Base-by-base conservation (phyloP, 257 asterid species). In the Gardenia jasminoides region DNA sequence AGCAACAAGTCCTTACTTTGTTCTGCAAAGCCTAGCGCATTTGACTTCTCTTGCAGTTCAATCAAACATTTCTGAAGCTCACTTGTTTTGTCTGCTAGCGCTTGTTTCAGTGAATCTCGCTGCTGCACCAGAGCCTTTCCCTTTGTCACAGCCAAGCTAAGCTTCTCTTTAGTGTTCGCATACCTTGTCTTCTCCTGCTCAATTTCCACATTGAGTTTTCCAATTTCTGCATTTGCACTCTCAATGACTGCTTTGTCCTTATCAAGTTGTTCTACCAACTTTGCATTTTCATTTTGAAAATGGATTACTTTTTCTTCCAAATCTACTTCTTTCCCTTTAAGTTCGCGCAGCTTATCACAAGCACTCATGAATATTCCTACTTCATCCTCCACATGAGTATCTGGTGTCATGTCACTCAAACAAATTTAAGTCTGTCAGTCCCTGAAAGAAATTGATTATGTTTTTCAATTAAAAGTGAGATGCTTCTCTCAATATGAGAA, bases 61-160 rank as follows among this genome's bases (percentile, higher is more conserved):
- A 67, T 75, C 73, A 83, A 85, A 83, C 80, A 85, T 73, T 82
- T 89, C 74, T 91, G 93, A 84, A 96, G 70, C 85, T 92, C 89
- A 36, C 87, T 86, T 7, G 96, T 87, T 87, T 92, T 96, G 74
- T 96, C 98, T 82, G 93, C 87, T 85, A 96, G 82, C 56, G 86
- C 83, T 83, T 92, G 95, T 87, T 92, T 96, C 83, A 96, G 86
- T 6, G 90, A 88, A 80, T 96, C 99, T 70, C 99, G 87, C 64
- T 96, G 91, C 85, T 96, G 98, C 78, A 96, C 97, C 88, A 93
- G 87, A n/a, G 94, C 97, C 92, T 96, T 96, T 76, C 99, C 99
- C 88, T 92, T 96, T 24, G 97, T 91, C 88, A 93, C 99, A 3
- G 99, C 99, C 97, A 93, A 81, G 89, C 91, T 88, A 76, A 96